Base-by-base conservation (phyloP, 306 rosid species). In the Pueraria montana region DNA sequence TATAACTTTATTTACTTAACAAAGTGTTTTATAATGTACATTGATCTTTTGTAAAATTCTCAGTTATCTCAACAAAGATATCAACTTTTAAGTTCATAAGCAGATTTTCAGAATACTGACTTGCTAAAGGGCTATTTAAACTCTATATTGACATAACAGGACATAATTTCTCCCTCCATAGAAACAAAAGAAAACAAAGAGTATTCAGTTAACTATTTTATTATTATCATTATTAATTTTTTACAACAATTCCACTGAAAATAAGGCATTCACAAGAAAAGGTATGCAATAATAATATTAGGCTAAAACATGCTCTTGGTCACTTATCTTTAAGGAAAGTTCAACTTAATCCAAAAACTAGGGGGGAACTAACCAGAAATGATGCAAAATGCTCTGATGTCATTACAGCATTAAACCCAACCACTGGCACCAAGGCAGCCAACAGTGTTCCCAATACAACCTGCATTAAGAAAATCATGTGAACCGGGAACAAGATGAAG, bases 371-470 rank as follows among this genome's bases (percentile, higher is more conserved):
- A 76, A 94, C 99, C 94, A 96, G 88, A 85, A 96, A 96, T 46
- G 99, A 96, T 34, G 95, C 98, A 88, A 96, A 96, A 87, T 96
- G 98, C 86, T 96, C 99, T 20, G 99, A 96, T 63, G 99, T 96
- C 96, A 96, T 89, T 52, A 96, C 97, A 38, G 99, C 99, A 83
- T 96, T 96, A 70, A 96, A 96, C 76, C 99, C 99, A 83, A 96
- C 99, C 34, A 96, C 99, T 8, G 99, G 99, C 52, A 96, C 99
- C 90, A 96, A 83, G 11, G 99, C 67, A 61, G 99, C 99, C 88
- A 96, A 85, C 63, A 94, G 83, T 16, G 99, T 96, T 83, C 99
- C 99, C 83, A 96, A 77, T 61, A 96, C 86, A 83, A 96, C 92
- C 99, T 96, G 93, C 87, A 88, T 68, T 20, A 8, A 80, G 24